Evolutionary conservation across 371 early-diverging fungal genomes (phyloP), one percentile per base, ranked within the genome.

Genomic region (Mycotypha africana): DNA sequence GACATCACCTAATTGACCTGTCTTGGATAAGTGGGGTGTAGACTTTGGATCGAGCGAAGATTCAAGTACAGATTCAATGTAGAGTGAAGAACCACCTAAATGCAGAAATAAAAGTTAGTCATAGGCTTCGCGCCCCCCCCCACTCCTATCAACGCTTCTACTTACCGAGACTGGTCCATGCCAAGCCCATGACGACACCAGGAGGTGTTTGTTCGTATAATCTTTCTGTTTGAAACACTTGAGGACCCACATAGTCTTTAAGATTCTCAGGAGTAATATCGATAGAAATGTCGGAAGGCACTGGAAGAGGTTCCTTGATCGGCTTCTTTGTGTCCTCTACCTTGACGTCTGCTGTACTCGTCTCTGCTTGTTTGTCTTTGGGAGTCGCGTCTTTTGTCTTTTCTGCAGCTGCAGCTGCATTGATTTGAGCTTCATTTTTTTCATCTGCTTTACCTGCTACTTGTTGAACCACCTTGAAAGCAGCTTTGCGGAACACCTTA

Each of bases 1-100:
- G 20, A 98, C 97, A 63, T 95, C 94, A 28, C 97, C 97, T 49
- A 98, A 74, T 59, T 98, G 95, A 17, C 97, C 98, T 2, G 98
- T 96, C 46, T 77, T 81, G 36, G 78, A 67, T 31, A 91, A 78
- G 21, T 70, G 58, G 36, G 91, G 87, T 23, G 81, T 81, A 9
- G 81, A 79, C 40, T 81, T 78, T n/a, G 74, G 70, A 7, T 65
- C 53, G 15, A 85, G 63, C 17, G 81, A 73, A 0, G 86, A 82
- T 38, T 95, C 94, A 4, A 94, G 74, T 17, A 93, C 91, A 15
- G 94, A 92, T 66, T 98, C 98, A 45, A 97, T 90, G 56, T 93
- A 97, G 1, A 98, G 70, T 1, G 92, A 82, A 0, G 95, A 88
- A 12, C 98, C 97, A 50, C 92, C 90, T 88, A 48, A n/a, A 21